A percentile compares a stretch with the other conserved stretches of the same genome.
These are phyloP conservation scores for Schizothecium vesticola DNA, from an alignment of 495 filamentous ascomycete species.

Conservation along the genomic window DNA sequence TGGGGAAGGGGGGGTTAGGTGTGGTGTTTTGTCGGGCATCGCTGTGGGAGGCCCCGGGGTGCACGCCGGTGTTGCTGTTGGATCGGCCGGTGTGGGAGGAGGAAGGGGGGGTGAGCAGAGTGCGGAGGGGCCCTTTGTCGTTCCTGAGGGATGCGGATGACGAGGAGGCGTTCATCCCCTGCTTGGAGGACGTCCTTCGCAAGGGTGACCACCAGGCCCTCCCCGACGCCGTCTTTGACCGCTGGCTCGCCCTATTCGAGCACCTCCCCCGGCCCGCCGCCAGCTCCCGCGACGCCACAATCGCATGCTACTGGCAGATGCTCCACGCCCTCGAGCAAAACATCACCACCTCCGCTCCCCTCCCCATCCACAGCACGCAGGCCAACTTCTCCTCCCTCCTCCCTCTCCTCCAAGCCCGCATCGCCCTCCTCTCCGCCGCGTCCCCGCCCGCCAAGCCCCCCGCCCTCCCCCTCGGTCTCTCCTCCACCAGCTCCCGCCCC, in stretches of 20 bases:
- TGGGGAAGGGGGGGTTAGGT: slow-evolving; percentile 15
- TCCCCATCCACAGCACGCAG: too few species aligned
- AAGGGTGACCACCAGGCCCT: slow-evolving; percentile 13
- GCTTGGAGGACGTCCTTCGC: not conserved
- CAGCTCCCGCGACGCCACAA: not conserved
- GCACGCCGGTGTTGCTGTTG: slow-evolving; percentile 26
- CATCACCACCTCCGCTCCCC: not conserved
- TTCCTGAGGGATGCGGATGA: not conserved
- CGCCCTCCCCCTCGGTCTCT: not conserved
- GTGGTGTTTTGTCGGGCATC: slow-evolving; percentile 29
- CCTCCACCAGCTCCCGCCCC: not conserved
- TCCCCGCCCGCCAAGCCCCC: not conserved
- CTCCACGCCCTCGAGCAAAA: slow-evolving; percentile 34
- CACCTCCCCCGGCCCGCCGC: slow-evolving; percentile 11
- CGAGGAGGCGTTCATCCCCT: not conserved
- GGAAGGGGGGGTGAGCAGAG: not conserved
- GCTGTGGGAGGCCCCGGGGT: slow-evolving; percentile 21
- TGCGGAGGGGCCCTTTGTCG: not conserved
- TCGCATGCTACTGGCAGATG: slow-evolving; percentile 24
- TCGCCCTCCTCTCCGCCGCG: slow-evolving; percentile 14
- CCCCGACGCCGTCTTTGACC: slow-evolving; percentile 23
- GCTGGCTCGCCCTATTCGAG: slow-evolving; percentile 37
- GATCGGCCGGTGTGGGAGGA: slow-evolving; percentile 24
- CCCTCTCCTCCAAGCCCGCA: slow-evolving; percentile 22
- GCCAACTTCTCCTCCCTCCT: slow-evolving; percentile 16